Evolutionary conservation across 192 early-diverging fungal genomes (phyloP).

Genomic region (Linnemannia hyalina): DNA sequence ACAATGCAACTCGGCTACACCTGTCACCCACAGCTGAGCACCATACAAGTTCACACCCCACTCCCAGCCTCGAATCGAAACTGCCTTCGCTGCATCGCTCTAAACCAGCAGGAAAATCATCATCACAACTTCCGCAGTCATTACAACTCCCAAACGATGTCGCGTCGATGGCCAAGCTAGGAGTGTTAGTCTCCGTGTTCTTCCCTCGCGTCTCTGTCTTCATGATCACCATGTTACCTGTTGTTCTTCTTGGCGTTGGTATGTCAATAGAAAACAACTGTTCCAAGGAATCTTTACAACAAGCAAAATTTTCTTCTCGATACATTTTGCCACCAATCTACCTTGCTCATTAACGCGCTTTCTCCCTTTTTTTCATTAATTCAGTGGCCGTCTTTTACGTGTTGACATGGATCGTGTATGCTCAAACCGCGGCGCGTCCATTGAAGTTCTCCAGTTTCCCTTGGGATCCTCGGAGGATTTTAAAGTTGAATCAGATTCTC

Average conservation of each 20-base stretch:
- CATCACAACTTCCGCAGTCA: neutral
- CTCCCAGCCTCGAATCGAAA: neutral
- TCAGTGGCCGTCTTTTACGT: slow-evolving; percentile 15
- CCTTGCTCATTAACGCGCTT: neutral
- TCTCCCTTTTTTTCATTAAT: neutral
- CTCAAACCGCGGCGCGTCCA: neutral
- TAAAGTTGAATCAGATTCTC: slow-evolving; percentile 23
- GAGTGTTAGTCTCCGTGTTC: neutral
- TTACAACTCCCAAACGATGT: slow-evolving; percentile 1
- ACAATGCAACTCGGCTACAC: neutral
- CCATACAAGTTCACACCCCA: neutral
- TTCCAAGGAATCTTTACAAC: neutral
- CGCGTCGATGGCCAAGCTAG: slow-evolving; percentile 12
- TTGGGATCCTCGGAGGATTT: slow-evolving; percentile 20
- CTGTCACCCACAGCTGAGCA: neutral
- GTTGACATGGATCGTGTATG: slow-evolving; percentile 23
- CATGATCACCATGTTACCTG: neutral
- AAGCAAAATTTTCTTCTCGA: neutral
- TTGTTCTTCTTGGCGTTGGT: neutral
- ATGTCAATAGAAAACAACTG: neutral
- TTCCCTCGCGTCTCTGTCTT: neutral
- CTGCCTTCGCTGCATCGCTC: neutral
- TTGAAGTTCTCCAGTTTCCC: slow-evolving; percentile 11
- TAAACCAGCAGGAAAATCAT: neutral
- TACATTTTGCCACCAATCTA: neutral